Evolutionary conservation across 805 yeast genomes (phyloP), one percentile per base, ranked within the genome.

Genomic region (Candida chauliodis): DNA sequence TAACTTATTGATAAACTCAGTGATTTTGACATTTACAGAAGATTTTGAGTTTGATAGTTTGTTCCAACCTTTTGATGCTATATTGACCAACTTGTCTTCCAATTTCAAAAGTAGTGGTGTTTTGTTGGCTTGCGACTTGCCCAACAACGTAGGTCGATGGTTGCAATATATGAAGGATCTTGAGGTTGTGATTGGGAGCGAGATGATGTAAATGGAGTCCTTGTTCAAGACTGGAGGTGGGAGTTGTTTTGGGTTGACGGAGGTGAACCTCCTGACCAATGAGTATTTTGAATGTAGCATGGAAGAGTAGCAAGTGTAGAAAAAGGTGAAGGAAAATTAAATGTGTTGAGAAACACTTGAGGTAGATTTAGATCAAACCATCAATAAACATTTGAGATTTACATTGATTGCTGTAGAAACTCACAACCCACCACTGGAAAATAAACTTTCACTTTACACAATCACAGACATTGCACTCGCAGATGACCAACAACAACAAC

Each of bases 161-260:
- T 83, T 84, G 61, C 87, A 85, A 54, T 81, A 80, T 18, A 89
- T 58, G 55, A 76, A 82, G 3, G 85, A 71, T 42, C 73, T 72
- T 36, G 67, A 56, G 3, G 77, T 64, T 5, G 91, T 81, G 19
- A 89, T 66, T 5, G 96, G 96, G 4, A 88, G 63, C 2, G 87
- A 75, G 9, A 85, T 61, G 21, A 90, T 58, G 47, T 82, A 77
- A 48, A 84, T 78, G 3, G 78, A 69, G 37, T 73, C 63, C 29
- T 53, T 56, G 51, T 44, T 35, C 9, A 42, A 29, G 8, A 20
- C 22, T 13, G 32, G 32, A 11, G 37, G 37, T 6, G 32, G 20
- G 14, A 34, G 15, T 19, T 34, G 37, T 23, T 17, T 24, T 17
- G 7, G 22, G n/a, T n/a, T n/a, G n/a, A n/a, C n/a, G n/a, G n/a